Conservation (phyloP, 331 rosid genomes). For the Spiraea crenata region DNA sequence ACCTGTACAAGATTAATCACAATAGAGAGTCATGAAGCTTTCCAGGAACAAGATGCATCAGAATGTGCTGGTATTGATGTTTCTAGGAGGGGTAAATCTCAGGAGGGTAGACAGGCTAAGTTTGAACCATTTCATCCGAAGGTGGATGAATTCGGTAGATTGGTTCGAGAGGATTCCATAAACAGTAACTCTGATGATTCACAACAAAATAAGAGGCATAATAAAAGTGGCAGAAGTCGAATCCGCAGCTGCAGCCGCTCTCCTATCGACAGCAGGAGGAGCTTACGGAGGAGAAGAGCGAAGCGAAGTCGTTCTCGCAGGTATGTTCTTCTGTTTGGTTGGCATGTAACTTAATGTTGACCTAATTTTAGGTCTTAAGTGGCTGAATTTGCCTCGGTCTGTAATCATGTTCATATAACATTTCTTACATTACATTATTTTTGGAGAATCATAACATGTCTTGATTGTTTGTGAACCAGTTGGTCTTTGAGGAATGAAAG, state of each 20-base stretch:
- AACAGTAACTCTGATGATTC: conserved; percentile 74
- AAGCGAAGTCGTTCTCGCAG: conserved; percentile 82
- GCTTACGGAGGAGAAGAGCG: conserved; percentile 70
- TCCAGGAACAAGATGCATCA: conserved; percentile 33
- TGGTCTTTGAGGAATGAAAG: conserved; percentile 69
- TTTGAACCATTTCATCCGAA: conserved; percentile 40
- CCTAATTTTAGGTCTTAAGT: conserved; percentile 21
- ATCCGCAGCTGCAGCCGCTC: conserved; percentile 49
- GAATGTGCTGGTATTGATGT: conserved; percentile 33
- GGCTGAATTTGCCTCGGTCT: conserved; percentile 3
- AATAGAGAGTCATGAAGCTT: conserved; percentile 31
- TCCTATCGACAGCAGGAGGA: conserved; percentile 63
- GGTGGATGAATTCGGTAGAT: conserved; percentile 89
- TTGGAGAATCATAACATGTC: conserved; percentile 19
- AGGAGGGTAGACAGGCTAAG: conserved; percentile 39
- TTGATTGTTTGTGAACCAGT: conserved; percentile 46
- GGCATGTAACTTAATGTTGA: conserved; percentile 22
- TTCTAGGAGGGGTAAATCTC: conserved; percentile 33
- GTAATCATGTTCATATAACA: background rate
- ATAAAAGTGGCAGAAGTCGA: conserved; percentile 59
- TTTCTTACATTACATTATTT: conserved; percentile 13
- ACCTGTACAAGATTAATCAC: conserved; percentile 22
- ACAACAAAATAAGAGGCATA: conserved; percentile 35
- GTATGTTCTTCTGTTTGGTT: conserved; percentile 41
- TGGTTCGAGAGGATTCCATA: conserved; percentile 60